Conservation (phyloP, 169 alveolate species). For the Theileria equi region DNA sequence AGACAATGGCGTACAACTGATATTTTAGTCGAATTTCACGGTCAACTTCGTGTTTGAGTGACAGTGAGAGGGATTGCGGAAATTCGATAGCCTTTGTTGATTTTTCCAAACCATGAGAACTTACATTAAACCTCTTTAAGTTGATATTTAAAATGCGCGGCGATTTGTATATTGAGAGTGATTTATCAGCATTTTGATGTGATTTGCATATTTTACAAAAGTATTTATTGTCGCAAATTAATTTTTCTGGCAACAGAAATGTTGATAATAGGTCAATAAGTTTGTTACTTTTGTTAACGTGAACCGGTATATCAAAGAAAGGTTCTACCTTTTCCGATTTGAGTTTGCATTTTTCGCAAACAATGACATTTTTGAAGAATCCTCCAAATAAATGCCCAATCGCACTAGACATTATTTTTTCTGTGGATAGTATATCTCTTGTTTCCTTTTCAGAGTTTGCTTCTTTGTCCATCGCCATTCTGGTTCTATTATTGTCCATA, state of each 20-base stretch:
- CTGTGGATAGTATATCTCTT: conserved; percentile 1
- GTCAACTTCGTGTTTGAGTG: conserved; percentile 20
- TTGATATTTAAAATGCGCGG: conserved; percentile 67
- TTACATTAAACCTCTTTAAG: conserved; percentile 62
- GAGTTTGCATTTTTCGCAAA: conserved; percentile 52
- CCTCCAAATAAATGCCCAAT: conserved; percentile 55
- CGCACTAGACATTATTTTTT: conserved; percentile 38
- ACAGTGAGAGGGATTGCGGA: conserved; percentile 51
- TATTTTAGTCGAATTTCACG: conserved; percentile 41
- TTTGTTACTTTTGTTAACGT: conserved; percentile 60
- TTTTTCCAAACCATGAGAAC: conserved; percentile 19
- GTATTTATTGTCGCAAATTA: conserved; percentile 67
- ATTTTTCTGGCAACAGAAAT: conserved; percentile 48
- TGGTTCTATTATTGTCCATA: neutral
- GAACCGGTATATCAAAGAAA: conserved; percentile 70
- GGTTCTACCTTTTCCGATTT: conserved; percentile 71
- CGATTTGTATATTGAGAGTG: conserved; percentile 60
- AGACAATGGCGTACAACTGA: conserved; percentile 55
- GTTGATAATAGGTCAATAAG: conserved; percentile 55
- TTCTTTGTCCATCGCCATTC: conserved; percentile 1
- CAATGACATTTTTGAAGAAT: conserved; percentile 30
- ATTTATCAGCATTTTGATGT: conserved; percentile 68
- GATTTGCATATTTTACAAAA: conserved; percentile 65
- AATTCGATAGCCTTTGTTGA: conserved; percentile 20
- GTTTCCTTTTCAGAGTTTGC: conserved; percentile 30